Conservation (phyloP, 169 alveolate species). For the Eimeria brunetti region DNA sequence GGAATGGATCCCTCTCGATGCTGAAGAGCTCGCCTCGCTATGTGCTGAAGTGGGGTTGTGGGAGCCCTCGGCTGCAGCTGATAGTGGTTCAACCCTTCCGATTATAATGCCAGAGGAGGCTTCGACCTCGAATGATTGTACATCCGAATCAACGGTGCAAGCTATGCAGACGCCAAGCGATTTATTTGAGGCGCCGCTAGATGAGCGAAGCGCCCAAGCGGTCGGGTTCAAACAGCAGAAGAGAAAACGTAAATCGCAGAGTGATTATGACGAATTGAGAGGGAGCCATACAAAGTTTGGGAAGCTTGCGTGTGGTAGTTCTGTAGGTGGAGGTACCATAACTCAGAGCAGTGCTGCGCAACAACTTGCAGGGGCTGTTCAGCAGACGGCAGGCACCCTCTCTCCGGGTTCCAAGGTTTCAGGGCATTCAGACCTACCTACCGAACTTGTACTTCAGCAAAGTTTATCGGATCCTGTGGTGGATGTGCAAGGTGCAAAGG, state of each 20-base stretch:
- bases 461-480: too few species aligned
- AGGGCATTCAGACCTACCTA: neutral
- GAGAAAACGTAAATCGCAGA: neutral
- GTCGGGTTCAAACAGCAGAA: neutral
- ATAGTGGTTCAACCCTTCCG: neutral
- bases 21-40: conserved; percentile 8
- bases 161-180: neutral
- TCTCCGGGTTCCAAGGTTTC: too few species aligned
- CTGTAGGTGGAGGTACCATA: neutral
- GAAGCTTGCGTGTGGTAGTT: neutral
- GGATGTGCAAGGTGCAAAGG: neutral
- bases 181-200: neutral
- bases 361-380: neutral
- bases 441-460: neutral
- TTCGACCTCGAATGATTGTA: neutral
- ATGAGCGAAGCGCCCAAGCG: neutral
- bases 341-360: neutral
- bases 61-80: neutral
- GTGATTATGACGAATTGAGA: neutral
- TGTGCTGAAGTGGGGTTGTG: neutral
- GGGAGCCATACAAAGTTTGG: neutral
- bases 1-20: neutral
- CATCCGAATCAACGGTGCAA: neutral
- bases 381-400: neutral
- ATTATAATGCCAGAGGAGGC: neutral